These are phyloP conservation scores for Rhodamnia rubescens DNA, from an alignment of 345 rosid species.

Conservation along the genomic window DNA sequence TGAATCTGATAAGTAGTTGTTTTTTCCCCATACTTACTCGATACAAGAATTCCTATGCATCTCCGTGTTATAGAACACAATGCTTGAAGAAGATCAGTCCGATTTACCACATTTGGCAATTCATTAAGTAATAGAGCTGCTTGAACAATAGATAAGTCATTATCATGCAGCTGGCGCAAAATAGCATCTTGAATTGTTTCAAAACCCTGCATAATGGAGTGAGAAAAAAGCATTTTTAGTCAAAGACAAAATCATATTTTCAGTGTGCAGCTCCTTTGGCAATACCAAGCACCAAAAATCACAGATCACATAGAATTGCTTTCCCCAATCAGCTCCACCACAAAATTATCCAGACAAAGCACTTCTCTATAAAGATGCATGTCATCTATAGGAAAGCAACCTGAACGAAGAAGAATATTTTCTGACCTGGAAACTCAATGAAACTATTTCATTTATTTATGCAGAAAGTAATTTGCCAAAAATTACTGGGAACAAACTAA, in stretches of 20 bases:
- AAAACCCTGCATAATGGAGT: conserved; percentile 34
- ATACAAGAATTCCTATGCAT: conserved; percentile 32
- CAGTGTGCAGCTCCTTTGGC: neutral
- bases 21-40: conserved; percentile 33
- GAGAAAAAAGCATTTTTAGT: neutral
- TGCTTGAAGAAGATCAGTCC: conserved; percentile 47
- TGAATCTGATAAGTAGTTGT: neutral
- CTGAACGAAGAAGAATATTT: neutral
- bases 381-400: neutral
- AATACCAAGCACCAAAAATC: neutral
- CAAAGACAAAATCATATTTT: neutral
- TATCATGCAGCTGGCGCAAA: conserved; percentile 62
- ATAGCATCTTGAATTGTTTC: conserved; percentile 54
- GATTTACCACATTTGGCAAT: conserved; percentile 35
- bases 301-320: neutral
- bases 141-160: conserved; percentile 68
- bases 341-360: neutral
- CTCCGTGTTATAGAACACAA: conserved; percentile 39
- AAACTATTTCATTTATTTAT: neutral
- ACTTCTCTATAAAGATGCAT: neutral
- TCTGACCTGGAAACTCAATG: neutral
- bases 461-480: neutral
- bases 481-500: neutral
- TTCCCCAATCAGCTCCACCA: neutral
- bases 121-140: conserved; percentile 61